phyloP scores from a whole-genome alignment of 352 stramenopile species.

The Elongisporangium prolatum region DNA sequence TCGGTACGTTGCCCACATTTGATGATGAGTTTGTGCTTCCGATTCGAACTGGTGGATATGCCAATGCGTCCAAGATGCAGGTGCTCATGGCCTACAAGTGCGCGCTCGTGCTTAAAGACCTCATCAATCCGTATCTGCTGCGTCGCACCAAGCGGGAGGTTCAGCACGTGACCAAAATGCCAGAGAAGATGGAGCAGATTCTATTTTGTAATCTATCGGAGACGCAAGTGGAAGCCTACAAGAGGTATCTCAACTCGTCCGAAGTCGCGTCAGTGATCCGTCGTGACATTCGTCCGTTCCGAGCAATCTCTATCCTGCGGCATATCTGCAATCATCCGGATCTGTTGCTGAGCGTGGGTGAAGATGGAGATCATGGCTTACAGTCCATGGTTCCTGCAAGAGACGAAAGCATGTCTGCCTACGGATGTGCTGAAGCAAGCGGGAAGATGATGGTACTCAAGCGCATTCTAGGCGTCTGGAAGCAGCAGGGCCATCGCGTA shows the following conservation, averaged over 20 bases:
- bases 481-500: conserved; percentile 94
- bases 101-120: conserved; percentile 93
- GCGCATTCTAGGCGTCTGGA: conserved; percentile 94
- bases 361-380: conserved; percentile 17
- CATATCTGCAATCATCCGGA: conserved; percentile 99
- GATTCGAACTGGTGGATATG: conserved; percentile 93
- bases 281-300: conserved; percentile 80
- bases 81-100: conserved; percentile 97
- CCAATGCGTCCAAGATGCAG: conserved; percentile 92
- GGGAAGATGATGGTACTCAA: conserved; percentile 97
- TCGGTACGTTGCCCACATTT: conserved; percentile 97
- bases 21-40: conserved; percentile 96
- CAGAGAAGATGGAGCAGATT: conserved; percentile 98
- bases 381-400: conserved; percentile 10
- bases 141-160: conserved; percentile 94
- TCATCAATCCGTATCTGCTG: conserved; percentile 97
- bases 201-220: conserved; percentile 94
- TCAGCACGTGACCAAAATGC: conserved; percentile 88
- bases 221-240: conserved; percentile 89
- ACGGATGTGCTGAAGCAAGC: conserved; percentile 66
- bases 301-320: conserved; percentile 93
- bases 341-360: conserved; percentile 78
- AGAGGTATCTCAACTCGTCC: conserved; percentile 88
- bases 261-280: conserved; percentile 90
- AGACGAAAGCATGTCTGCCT: conserved; percentile 17